Percentiles rank a stretch among this genome's conserved stretches.
These are phyloP conservation scores for Datura wrightii DNA, from an alignment of 257 asterid species.

Conservation along the genomic window DNA sequence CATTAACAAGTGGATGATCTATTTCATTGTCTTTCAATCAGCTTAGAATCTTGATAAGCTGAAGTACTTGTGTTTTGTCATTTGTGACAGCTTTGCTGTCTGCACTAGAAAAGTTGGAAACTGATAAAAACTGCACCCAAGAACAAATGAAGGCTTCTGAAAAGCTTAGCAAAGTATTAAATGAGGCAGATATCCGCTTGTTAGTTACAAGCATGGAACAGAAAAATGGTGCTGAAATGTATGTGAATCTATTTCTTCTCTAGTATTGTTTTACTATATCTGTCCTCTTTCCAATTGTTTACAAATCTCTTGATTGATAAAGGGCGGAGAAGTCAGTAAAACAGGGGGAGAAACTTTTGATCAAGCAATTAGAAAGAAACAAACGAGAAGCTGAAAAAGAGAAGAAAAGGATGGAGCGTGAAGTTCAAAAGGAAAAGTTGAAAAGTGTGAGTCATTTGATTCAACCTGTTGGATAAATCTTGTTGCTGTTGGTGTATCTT, in stretches of 20 bases:
- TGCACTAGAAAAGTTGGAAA: slow-evolving; percentile 60
- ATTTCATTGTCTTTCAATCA: background rate
- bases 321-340: slow-evolving; percentile 80
- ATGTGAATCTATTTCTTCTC: slow-evolving; percentile 39
- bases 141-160: slow-evolving; percentile 76
- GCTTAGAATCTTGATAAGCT: slow-evolving; percentile 13
- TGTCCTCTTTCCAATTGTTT: slow-evolving; percentile 33
- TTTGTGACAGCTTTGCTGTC: slow-evolving; percentile 63
- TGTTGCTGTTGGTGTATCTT: background rate
- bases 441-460: slow-evolving; percentile 59
- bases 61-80: slow-evolving; percentile 27
- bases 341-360: slow-evolving; percentile 54
- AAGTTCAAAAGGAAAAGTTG: slow-evolving; percentile 72
- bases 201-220: slow-evolving; percentile 54
- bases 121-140: slow-evolving; percentile 48
- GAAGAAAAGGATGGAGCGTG: slow-evolving; percentile 69
- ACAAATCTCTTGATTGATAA: slow-evolving; percentile 42
- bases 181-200: slow-evolving; percentile 73
- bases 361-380: slow-evolving; percentile 80
- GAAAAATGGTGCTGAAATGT: slow-evolving; percentile 68
- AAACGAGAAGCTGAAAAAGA: slow-evolving; percentile 79
- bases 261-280: slow-evolving; percentile 31
- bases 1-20: background rate
- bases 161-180: slow-evolving; percentile 66
- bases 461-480: slow-evolving; percentile 22